Conservation (phyloP, 2,329 filamentous ascomycete species). For the Trichoderma sp. region DNA sequence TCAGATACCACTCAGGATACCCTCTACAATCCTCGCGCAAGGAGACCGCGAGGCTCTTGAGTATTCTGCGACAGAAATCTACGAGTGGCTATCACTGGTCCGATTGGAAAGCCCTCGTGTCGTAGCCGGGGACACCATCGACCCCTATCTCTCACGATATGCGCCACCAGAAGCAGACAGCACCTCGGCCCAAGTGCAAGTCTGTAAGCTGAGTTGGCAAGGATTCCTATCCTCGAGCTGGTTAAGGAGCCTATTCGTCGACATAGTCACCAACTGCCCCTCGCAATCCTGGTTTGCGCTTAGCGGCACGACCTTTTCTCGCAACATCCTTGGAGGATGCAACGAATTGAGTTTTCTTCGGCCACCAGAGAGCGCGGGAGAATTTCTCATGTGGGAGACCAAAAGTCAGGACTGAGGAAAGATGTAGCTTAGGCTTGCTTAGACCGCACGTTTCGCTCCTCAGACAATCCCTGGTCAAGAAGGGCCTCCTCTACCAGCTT, state of each 20-base stretch:
- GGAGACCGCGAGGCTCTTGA: constrained; percentile 55
- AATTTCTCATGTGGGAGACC: constrained; percentile 64
- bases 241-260: constrained; percentile 50
- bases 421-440: constrained; percentile 51
- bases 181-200: constrained; percentile 30
- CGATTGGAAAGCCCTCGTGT: constrained; percentile 67
- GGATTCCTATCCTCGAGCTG: constrained; percentile 59
- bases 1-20: constrained; percentile 31
- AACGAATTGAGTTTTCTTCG: constrained; percentile 57
- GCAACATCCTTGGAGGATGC: constrained; percentile 44
- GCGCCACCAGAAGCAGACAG: constrained; percentile 48
- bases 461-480: constrained; percentile 62
- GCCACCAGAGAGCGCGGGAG: constrained; percentile 48
- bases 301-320: constrained; percentile 53
- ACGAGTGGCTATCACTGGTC: constrained; percentile 76
- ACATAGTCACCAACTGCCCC: constrained; percentile 46
- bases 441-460: constrained; percentile 65
- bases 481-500: constrained; percentile 80
- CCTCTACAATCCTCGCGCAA: constrained; percentile 33
- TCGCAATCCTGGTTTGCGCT: constrained; percentile 57
- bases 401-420: constrained; percentile 44
- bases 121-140: constrained; percentile 56
- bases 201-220: constrained; percentile 59
- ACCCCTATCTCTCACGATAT: constrained; percentile 71
- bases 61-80: constrained; percentile 62